Conservation (phyloP, 345 rosid genomes). For the Viola odorata region DNA sequence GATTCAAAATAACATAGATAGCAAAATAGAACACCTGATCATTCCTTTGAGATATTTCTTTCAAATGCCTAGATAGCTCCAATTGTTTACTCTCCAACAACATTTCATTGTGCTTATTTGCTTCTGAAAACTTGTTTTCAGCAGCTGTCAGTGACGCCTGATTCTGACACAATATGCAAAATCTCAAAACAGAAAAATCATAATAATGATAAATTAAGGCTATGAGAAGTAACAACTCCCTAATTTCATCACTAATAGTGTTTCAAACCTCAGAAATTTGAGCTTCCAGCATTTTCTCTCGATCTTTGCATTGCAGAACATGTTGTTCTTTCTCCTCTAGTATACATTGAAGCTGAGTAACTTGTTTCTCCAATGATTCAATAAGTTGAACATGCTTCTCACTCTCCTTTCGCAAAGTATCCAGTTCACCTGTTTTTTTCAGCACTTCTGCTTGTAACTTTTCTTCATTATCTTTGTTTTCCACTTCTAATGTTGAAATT, state of each 20-base stretch:
- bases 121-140: conserved; percentile 67
- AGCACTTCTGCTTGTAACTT: conserved; percentile 47
- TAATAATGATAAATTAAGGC: not conserved
- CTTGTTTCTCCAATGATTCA: conserved; percentile 51
- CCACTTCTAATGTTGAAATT: conserved; percentile 51
- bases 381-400: conserved; percentile 39
- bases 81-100: conserved; percentile 79
- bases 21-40: conserved; percentile 57
- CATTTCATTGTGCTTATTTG: conserved; percentile 58
- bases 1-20: conserved; percentile 9
- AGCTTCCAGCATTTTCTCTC: conserved; percentile 54
- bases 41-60: conserved; percentile 84
- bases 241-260: not conserved
- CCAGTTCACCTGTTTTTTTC: conserved; percentile 43
- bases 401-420: conserved; percentile 40
- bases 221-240: conserved; percentile 4
- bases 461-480: conserved; percentile 49
- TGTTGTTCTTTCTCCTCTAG: conserved; percentile 65
- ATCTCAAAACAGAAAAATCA: conserved; percentile 1
- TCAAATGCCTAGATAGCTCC: conserved; percentile 80
- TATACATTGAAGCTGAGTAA: conserved; percentile 41
- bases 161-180: conserved; percentile 43
- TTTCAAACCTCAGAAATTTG: conserved; percentile 53
- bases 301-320: conserved; percentile 46
- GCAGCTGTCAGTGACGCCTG: conserved; percentile 50